phyloP scores from a whole-genome alignment of 2,329 filamentous ascomycete genomes.

The Colletotrichum sp. region DNA sequence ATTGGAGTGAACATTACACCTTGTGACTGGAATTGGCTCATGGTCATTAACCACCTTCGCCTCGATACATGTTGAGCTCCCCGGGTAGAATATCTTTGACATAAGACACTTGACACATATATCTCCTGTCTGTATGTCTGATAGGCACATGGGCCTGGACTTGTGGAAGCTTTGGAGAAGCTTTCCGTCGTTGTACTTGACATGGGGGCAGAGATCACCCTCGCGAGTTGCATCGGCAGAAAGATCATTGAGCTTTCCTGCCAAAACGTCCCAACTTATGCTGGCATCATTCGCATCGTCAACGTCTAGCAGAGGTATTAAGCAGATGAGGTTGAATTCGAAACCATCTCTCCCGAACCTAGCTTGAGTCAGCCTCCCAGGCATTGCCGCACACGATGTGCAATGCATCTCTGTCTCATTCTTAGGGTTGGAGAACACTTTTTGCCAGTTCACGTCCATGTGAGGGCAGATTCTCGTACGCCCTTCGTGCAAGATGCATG shows the following conservation, averaged over 20 bases:
- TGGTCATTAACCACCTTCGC: not conserved
- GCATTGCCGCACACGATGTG: not conserved
- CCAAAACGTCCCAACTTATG: not conserved
- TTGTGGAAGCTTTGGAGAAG: not conserved
- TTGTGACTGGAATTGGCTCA: not conserved
- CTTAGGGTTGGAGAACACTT: not conserved
- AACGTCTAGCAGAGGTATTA: not conserved
- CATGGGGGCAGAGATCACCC: not conserved
- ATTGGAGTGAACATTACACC: not conserved
- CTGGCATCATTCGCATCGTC: not conserved
- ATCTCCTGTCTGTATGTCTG: not conserved
- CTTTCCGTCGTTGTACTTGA: not conserved
- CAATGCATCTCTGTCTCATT: not conserved
- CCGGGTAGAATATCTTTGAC: not conserved
- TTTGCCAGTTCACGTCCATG: not conserved
- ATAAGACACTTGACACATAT: not conserved
- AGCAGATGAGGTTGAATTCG: not conserved
- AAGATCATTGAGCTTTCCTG: not conserved
- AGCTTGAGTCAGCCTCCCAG: not conserved
- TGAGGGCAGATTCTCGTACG: not conserved
- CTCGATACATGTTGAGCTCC: not conserved
- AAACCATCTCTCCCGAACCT: not conserved
- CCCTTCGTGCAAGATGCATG: not conserved
- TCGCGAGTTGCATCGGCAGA: not conserved
- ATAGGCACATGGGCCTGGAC: not conserved